These are phyloP conservation scores for Claviceps fusiformis DNA, from an alignment of 2,329 filamentous ascomycete genomes.

Conservation along the genomic window DNA sequence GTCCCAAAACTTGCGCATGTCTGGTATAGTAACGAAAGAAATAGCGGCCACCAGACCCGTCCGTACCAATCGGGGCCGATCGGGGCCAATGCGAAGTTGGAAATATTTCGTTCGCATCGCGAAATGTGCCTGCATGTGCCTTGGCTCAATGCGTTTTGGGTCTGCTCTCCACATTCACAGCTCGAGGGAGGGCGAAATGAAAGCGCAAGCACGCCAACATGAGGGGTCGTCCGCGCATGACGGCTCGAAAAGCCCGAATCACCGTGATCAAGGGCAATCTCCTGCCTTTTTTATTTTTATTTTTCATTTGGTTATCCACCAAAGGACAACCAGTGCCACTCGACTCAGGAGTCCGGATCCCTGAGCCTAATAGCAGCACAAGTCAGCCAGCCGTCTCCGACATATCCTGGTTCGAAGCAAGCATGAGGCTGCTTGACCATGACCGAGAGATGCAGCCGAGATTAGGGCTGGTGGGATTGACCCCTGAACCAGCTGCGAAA, in stretches of 20 bases:
- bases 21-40: no score
- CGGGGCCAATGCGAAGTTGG: background rate
- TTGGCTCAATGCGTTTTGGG: background rate
- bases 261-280: background rate
- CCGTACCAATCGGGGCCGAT: no score
- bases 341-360: slow-evolving; percentile 1
- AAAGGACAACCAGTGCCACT: background rate
- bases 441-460: slow-evolving; percentile 2
- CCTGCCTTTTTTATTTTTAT: no score
- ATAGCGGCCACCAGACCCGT: no score
- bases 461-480: background rate
- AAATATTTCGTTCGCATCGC: background rate
- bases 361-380: background rate
- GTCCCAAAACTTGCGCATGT: no score
- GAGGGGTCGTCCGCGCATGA: background rate
- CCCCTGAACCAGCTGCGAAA: no score
- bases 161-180: background rate
- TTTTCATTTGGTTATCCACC: background rate
- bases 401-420: background rate
- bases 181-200: background rate
- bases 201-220: no score
- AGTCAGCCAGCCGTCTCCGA: background rate
- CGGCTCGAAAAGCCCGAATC: background rate
- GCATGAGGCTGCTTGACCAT: background rate
- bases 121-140: no score